phyloP scores from a whole-genome alignment of 2,329 filamentous ascomycete genomes.

The Nothopassalora personata region DNA sequence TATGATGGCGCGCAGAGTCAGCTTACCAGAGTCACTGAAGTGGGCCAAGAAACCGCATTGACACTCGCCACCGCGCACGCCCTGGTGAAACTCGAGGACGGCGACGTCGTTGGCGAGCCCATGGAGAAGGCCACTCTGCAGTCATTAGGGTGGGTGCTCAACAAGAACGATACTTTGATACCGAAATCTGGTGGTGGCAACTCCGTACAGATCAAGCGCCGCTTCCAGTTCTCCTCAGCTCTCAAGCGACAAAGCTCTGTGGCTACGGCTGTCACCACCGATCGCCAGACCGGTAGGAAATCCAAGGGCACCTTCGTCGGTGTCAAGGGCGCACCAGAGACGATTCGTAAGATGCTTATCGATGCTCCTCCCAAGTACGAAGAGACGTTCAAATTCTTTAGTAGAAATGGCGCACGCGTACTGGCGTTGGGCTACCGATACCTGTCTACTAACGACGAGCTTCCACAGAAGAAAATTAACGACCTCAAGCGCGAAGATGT shows the following conservation, averaged over 20 bases:
- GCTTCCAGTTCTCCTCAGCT: constrained; percentile 96
- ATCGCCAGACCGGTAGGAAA: constrained; percentile 68
- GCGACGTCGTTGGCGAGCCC: constrained; percentile 93
- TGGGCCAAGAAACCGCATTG: constrained; percentile 76
- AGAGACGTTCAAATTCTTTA: constrained; percentile 98
- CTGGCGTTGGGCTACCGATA: constrained; percentile 92
- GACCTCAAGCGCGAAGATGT: constrained; percentile 90
- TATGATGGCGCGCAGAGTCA: constrained; percentile 76
- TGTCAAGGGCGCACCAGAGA: constrained; percentile 96
- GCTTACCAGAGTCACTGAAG: constrained; percentile 64
- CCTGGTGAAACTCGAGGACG: constrained; percentile 91
- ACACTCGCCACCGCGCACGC: constrained; percentile 94
- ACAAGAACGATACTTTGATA: constrained; percentile 76
- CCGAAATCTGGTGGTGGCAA: constrained; percentile 62
- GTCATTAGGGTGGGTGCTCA: constrained; percentile 89
- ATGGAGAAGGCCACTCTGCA: constrained; percentile 96
- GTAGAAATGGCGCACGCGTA: constrained; percentile 88
- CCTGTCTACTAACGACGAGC: constrained; percentile 72
- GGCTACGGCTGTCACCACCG: constrained; percentile 69
- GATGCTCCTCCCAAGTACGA: constrained; percentile 82
- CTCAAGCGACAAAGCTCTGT: constrained; percentile 95
- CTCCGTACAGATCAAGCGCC: constrained; percentile 86
- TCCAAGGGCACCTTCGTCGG: constrained; percentile 82
- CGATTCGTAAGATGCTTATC: constrained; percentile 87
- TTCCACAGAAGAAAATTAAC: constrained; percentile 81